phyloP scores from a whole-genome alignment of 2,329 filamentous ascomycete species.

The Botryotinia calthae region DNA sequence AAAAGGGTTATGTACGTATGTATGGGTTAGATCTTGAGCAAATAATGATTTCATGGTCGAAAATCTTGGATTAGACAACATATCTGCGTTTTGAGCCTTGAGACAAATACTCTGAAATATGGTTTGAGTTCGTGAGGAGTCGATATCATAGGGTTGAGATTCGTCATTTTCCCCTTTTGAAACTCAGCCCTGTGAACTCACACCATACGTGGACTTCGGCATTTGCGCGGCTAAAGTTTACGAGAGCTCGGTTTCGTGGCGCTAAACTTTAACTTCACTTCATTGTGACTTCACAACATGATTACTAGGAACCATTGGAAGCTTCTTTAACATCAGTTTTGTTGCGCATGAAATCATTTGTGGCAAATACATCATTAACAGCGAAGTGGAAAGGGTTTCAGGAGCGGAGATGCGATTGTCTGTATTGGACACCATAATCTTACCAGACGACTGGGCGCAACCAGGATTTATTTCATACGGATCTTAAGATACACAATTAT shows the following conservation, averaged over 20 bases:
- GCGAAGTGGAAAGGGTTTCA: not conserved
- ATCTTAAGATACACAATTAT: not conserved
- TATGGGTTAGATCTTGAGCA: too few species aligned
- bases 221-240: not conserved
- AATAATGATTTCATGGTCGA: not conserved
- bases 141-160: not conserved
- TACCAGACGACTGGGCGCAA: not conserved
- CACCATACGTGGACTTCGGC: not conserved
- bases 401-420: rapidly evolving
- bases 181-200: not conserved
- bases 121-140: rapidly evolving
- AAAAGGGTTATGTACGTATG: too few species aligned
- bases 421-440: too few species aligned
- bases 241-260: not conserved
- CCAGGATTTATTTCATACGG: not conserved
- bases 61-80: not conserved
- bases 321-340: rapidly evolving
- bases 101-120: rapidly evolving
- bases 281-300: not conserved
- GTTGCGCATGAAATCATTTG: not conserved
- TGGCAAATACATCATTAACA: not conserved
- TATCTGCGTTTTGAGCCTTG: not conserved
- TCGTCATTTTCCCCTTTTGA: not conserved
- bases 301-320: too few species aligned
- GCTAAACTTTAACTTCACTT: not conserved